Percentiles rank a stretch among this genome's conserved stretches.
Evolutionary conservation across 345 rosid species (phyloP).

Genomic region (Salix exigua): DNA sequence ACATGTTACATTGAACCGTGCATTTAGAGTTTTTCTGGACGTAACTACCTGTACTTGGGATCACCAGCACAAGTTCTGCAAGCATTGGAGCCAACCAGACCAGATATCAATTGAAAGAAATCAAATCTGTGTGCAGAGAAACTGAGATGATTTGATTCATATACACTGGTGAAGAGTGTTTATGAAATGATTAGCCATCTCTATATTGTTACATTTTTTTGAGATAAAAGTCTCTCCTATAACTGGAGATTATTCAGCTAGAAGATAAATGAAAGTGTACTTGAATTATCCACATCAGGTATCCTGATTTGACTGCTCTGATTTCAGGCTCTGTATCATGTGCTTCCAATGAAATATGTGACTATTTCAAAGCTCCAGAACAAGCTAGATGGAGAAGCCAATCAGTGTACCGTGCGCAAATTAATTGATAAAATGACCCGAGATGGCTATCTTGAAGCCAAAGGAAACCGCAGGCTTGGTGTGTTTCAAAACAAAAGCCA

Average conservation of each 20-base stretch:
- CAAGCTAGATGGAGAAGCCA: conserved; percentile 73
- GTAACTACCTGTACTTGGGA: not conserved
- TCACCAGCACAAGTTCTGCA: not conserved
- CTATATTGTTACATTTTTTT: not conserved
- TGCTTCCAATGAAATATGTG: conserved; percentile 78
- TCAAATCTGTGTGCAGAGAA: not conserved
- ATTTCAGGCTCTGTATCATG: conserved; percentile 69
- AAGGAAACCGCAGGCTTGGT: conserved; percentile 82
- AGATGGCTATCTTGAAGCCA: conserved; percentile 79
- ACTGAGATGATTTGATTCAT: not conserved
- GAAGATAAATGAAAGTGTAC: not conserved
- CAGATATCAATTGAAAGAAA: not conserved
- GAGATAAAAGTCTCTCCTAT: not conserved
- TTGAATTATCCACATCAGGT: not conserved
- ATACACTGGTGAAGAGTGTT: not conserved
- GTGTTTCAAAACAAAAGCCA: conserved; percentile 15
- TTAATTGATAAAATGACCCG: conserved; percentile 63
- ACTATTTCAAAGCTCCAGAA: conserved; percentile 66
- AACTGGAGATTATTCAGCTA: not conserved
- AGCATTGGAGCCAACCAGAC: not conserved
- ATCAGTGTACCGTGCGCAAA: conserved; percentile 57
- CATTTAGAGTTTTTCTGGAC: not conserved
- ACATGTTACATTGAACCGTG: not conserved
- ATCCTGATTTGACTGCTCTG: conserved; percentile 11
- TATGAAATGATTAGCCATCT: not conserved